Evolutionary conservation across 805 yeast genomes (phyloP), one percentile per base, ranked within the genome.

Genomic region (Wickerhamiella sergipiensis): DNA sequence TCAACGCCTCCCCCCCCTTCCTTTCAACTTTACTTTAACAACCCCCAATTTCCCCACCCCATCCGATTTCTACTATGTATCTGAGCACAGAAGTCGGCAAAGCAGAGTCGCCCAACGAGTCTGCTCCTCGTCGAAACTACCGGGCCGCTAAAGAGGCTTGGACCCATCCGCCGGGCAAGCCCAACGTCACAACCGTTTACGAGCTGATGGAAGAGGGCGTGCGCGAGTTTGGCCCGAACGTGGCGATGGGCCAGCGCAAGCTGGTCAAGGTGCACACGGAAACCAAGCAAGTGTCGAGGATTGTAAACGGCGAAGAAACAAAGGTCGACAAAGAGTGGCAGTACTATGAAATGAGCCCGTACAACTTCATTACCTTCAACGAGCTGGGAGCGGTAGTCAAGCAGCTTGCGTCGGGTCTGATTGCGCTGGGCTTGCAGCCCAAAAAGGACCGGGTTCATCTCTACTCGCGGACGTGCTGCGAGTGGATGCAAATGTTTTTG

Each of bases 401-500:
- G 55, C 66, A 70, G 53, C 72, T 77, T 54, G 92, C 95, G 55
- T 76, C 80, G 52, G 98, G 97, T 55, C 73, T 92, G 52, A 73
- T 78, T 48, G 73, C 79, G 58, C 64, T 83, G 43, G 98, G 97
- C 12, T 58, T 92, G 53, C 61, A 69, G 55, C 87, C 94, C 18
- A 75, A 76, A 57, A 69, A 68, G 31, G 81, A 81, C 57, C 78
- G 77, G 58, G 64, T 90, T 59, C 96, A 88, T 66, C 76, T 90
- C 50, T 92, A 81, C 68, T 96, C 96, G 23, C 67, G 85, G 19
- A 92, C 98, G 13, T 84, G 95, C 15, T 82, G 78, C 51, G 79
- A 79, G 63, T 90, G 97, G 97, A 78, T 90, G 86, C 84, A 85
- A 69, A 77, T 85, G 31, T 90, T 80, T 57, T 66, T 86, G 53